Conservation (phyloP, 345 rosid genomes). For the Odontarrhena argentea region DNA sequence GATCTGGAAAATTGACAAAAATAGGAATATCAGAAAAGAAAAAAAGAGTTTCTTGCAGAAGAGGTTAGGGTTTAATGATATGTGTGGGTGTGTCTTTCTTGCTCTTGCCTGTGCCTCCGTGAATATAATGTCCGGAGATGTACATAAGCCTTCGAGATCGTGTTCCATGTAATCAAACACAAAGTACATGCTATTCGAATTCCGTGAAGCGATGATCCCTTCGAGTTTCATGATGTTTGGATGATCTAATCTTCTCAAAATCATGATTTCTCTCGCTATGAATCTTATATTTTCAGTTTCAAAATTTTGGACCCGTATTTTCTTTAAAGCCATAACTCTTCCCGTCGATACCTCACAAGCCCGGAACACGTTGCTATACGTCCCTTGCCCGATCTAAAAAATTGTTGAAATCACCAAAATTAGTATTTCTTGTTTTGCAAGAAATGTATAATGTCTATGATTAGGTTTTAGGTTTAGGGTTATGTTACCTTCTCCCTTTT, state of each 20-base stretch:
- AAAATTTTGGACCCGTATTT: conserved; percentile 70
- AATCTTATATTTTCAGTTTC: conserved; percentile 77
- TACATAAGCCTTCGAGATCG: conserved; percentile 68
- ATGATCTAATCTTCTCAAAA: conserved; percentile 78
- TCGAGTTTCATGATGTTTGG: conserved; percentile 75
- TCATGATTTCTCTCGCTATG: conserved; percentile 76
- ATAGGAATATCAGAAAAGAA: not conserved
- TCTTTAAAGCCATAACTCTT: conserved; percentile 70
- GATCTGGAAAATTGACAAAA: conserved; percentile 36
- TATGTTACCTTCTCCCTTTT: conserved; percentile 74
- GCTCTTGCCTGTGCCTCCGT: conserved; percentile 60
- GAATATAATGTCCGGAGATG: conserved; percentile 63
- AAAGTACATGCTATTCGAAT: conserved; percentile 65
- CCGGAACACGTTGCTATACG: conserved; percentile 79
- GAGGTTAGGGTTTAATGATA: not conserved
- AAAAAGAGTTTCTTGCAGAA: conserved; percentile 22
- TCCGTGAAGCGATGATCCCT: conserved; percentile 66
- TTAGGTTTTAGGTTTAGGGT: conserved; percentile 15
- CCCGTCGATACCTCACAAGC: conserved; percentile 77
- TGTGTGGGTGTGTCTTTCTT: not conserved
- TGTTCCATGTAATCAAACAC: conserved; percentile 88
- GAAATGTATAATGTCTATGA: not conserved
- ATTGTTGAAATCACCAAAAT: not conserved
- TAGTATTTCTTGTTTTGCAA: conserved; percentile 30
- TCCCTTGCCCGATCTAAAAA: conserved; percentile 81